phyloP scores from a whole-genome alignment of 2,329 filamentous ascomycete species.

The Xylariaceae sp. region DNA sequence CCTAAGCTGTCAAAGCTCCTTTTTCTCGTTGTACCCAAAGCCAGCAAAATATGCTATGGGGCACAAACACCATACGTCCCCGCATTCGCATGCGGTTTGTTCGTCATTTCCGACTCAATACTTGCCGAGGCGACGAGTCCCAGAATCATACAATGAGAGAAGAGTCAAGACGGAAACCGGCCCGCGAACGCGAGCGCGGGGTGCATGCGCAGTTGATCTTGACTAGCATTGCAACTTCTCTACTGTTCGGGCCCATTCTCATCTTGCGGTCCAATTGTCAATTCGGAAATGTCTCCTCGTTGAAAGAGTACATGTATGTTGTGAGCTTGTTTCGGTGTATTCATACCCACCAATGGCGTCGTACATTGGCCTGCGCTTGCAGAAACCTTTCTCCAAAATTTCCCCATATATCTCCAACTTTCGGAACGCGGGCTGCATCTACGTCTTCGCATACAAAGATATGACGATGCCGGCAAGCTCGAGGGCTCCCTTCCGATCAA shows the following conservation, averaged over 20 bases:
- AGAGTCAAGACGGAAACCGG: conserved; percentile 18
- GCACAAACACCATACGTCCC: conserved; percentile 1
- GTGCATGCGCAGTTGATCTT: conserved; percentile 1
- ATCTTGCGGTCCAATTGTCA: not conserved
- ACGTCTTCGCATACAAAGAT: too few species aligned
- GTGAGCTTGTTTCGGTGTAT: conserved; percentile 17
- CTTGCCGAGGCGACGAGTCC: conserved; percentile 8
- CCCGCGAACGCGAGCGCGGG: conserved; percentile 21
- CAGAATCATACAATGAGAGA: conserved; percentile 2
- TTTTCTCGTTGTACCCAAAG: not conserved
- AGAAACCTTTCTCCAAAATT: conserved; percentile 10
- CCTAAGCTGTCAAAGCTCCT: conserved; percentile 4
- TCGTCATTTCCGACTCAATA: conserved; percentile 10
- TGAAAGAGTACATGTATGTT: not conserved
- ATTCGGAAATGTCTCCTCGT: not conserved
- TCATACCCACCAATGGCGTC: conserved; percentile 30
- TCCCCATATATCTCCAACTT: conserved; percentile 14
- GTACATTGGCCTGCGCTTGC: not conserved
- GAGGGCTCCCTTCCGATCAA: too few species aligned
- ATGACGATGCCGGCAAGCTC: too few species aligned
- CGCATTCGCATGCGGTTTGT: conserved; percentile 7
- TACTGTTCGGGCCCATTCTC: conserved; percentile 6
- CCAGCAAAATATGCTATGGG: not conserved
- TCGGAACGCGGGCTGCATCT: not conserved
- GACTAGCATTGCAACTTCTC: conserved; percentile 1